Conservation (phyloP, 1,284 basidiomycete species). For the Porodaedalea pini region DNA sequence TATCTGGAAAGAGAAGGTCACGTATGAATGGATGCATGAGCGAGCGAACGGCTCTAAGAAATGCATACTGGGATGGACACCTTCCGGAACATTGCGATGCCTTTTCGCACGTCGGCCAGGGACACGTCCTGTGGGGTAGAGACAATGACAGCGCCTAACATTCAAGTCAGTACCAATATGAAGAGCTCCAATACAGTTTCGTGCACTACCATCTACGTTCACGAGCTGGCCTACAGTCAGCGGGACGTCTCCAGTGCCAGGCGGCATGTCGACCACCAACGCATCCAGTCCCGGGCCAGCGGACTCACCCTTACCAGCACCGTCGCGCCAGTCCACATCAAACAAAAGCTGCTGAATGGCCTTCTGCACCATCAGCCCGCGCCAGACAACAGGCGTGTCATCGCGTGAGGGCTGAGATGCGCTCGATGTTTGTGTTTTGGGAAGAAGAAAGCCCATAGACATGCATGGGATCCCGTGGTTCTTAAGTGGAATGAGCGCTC, state of each 20-base stretch:
- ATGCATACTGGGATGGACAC: conserved; percentile 76
- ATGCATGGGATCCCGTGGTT: conserved; percentile 94
- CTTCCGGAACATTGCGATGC: conserved; percentile 92
- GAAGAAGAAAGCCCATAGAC: conserved; percentile 92
- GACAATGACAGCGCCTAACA: conserved; percentile 83
- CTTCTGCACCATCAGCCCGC: conserved; percentile 98
- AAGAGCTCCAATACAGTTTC: no score
- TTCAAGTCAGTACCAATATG: background rate
- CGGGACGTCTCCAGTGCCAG: conserved; percentile 95
- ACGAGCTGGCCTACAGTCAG: conserved; percentile 92
- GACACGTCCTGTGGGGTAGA: conserved; percentile 97
- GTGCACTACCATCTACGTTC: conserved; percentile 81
- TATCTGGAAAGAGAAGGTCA: no score
- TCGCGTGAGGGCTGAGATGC: conserved; percentile 35
- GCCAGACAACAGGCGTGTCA: conserved; percentile 88
- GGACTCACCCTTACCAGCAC: conserved; percentile 24
- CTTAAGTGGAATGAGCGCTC: conserved; percentile 77
- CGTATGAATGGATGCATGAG: no score
- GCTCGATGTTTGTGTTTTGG: conserved; percentile 41
- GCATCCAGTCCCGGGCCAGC: conserved; percentile 65
- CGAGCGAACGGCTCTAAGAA: no score
- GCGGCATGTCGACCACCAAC: conserved; percentile 95
- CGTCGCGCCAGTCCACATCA: conserved; percentile 86
- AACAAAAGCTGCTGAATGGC: conserved; percentile 96
- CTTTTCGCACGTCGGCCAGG: conserved; percentile 88